Evolutionary conservation across 2,329 filamentous ascomycete species (phyloP).

Genomic region (Trichocomaceae sp.): DNA sequence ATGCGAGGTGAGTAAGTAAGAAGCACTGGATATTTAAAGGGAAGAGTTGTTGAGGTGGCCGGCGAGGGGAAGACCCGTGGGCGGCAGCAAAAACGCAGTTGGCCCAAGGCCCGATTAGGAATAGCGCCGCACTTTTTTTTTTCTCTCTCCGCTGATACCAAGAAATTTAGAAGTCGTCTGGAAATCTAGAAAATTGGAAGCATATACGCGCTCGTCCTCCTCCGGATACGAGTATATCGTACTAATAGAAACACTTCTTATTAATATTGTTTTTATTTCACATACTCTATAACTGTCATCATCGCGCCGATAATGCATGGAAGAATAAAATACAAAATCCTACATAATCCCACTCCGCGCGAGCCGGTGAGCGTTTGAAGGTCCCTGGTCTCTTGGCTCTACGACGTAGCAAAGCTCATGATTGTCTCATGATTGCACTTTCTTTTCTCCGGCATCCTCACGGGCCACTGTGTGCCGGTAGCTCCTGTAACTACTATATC

Average conservation of each 20-base stretch:
- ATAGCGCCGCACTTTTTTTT: constrained; percentile 7
- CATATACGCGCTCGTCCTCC: too few species aligned
- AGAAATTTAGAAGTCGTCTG: too few species aligned
- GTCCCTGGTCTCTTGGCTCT: background rate
- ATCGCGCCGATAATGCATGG: background rate
- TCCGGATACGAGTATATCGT: background rate
- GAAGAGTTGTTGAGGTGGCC: constrained; percentile 13
- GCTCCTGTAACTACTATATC: too few species aligned
- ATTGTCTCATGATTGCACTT: background rate
- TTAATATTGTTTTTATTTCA: background rate
- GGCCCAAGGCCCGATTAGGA: constrained; percentile 18
- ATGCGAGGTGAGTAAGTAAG: background rate
- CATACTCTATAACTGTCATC: too few species aligned
- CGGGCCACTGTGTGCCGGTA: background rate
- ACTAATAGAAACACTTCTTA: background rate
- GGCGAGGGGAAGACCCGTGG: constrained; percentile 16
- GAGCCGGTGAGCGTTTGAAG: constrained; percentile 3
- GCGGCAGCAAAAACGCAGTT: constrained; percentile 33
- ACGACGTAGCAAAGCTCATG: background rate
- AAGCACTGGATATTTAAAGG: too few species aligned
- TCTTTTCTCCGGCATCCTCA: background rate
- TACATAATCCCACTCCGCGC: background rate
- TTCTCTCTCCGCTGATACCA: background rate
- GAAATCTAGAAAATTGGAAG: too few species aligned
- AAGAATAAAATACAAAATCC: background rate